These are phyloP conservation scores for Lasiosphaeris hirsuta DNA, from an alignment of 495 filamentous ascomycete species.

Conservation along the genomic window DNA sequence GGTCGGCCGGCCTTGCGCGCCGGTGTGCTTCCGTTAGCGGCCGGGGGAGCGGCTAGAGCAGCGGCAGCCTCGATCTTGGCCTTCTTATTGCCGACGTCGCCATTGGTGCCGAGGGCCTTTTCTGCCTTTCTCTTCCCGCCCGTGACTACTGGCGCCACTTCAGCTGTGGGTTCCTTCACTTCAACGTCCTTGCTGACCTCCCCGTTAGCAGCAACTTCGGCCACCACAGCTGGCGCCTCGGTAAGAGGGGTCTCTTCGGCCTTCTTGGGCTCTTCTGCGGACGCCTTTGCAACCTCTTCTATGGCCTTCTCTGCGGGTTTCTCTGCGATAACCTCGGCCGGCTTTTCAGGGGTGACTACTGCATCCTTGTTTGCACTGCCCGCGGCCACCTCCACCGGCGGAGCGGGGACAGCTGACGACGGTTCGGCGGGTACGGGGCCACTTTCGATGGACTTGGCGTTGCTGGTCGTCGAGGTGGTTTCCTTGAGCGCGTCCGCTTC, in stretches of 20 bases:
- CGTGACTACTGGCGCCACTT: constrained; percentile 1
- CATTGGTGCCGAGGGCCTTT: constrained; percentile 1
- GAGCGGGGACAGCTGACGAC: not conserved
- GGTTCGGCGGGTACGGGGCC: not conserved
- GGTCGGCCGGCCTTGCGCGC: constrained; percentile 32
- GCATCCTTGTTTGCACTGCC: constrained; percentile 7
- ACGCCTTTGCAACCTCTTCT: not conserved
- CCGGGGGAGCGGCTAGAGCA: not conserved
- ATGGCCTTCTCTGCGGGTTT: constrained; percentile 6
- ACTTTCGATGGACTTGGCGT: constrained; percentile 4
- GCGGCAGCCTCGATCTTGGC: not conserved
- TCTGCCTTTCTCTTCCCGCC: constrained; percentile 9
- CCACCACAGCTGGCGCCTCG: constrained; percentile 10
- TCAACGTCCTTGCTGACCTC: constrained; percentile 16
- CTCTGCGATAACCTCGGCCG: not conserved
- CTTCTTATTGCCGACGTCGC: constrained; percentile 1
- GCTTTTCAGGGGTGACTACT: constrained; percentile 6
- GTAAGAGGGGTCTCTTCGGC: not conserved
- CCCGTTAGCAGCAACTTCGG: constrained; percentile 4
- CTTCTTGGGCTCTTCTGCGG: constrained; percentile 2
- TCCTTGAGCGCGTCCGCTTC: not conserved
- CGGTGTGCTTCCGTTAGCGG: constrained; percentile 4
- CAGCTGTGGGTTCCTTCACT: constrained; percentile 16
- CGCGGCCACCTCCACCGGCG: not conserved
- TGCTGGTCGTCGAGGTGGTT: not conserved